Percentiles rank a stretch among this genome's conserved stretches.
These are phyloP conservation scores for Hanseniaspora mollemarum DNA, from an alignment of 805 yeast genomes.

Conservation along the genomic window DNA sequence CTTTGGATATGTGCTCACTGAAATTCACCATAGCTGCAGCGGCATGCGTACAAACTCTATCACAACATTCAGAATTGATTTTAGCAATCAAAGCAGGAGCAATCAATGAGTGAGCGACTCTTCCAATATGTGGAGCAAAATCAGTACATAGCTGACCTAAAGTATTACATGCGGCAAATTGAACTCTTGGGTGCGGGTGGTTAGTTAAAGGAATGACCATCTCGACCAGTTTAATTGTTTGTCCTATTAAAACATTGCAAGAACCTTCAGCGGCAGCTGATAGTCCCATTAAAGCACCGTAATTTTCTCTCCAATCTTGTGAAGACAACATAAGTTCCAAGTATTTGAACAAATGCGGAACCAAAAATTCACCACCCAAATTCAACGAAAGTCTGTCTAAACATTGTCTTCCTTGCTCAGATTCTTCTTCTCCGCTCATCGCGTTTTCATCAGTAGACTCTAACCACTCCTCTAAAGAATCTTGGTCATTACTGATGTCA, in stretches of 20 bases:
- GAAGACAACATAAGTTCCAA: slow-evolving; percentile 75
- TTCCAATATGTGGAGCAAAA: slow-evolving; percentile 80
- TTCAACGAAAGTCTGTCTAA: slow-evolving; percentile 79
- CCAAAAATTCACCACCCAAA: slow-evolving; percentile 71
- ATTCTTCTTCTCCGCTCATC: slow-evolving; percentile 74
- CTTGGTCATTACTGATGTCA: slow-evolving; percentile 81
- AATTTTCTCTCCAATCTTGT: slow-evolving; percentile 82
- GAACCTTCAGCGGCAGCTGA: slow-evolving; percentile 98
- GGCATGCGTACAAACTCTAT: slow-evolving; percentile 94
- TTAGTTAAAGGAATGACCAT: slow-evolving; percentile 73
- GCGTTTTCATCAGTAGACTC: slow-evolving; percentile 66
- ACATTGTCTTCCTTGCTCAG: slow-evolving; percentile 89
- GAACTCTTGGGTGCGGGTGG: slow-evolving; percentile 88
- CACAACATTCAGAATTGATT: slow-evolving; percentile 60
- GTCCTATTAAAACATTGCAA: slow-evolving; percentile 70
- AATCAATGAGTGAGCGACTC: slow-evolving; percentile 63
- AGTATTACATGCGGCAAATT: slow-evolving; percentile 93
- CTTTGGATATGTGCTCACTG: slow-evolving; percentile 81
- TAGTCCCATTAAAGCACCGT: slow-evolving; percentile 92
- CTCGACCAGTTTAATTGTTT: slow-evolving; percentile 70
- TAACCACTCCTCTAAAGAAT: slow-evolving; percentile 80
- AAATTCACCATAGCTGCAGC: slow-evolving; percentile 97
- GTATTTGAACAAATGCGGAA: slow-evolving; percentile 75
- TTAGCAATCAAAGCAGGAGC: slow-evolving; percentile 81
- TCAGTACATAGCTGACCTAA: slow-evolving; percentile 95